Evolutionary conservation across 2,329 filamentous ascomycete genomes (phyloP), one percentile per base, ranked within the genome.

Genomic region (Apiospora marii): DNA sequence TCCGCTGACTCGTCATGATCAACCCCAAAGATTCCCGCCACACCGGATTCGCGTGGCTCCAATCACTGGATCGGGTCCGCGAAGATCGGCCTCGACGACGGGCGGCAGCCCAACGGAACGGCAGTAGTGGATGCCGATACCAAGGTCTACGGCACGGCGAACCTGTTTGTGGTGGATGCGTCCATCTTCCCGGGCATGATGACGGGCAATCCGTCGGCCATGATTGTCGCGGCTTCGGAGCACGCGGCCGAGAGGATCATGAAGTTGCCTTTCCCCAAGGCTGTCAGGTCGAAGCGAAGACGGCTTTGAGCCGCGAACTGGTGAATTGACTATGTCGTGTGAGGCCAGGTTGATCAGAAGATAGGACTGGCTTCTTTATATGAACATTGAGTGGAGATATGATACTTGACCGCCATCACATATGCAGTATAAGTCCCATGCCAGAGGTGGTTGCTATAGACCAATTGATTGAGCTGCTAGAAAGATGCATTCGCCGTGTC

Each of bases 111-210:
- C 19, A 83, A 83, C 61, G 90, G 90, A 19, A 86, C 84, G 8
- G 84, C 89, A 0, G 91, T 93, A 2, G 91, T 92, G 0, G 91
- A 92, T 75, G 79, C 85, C 14, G 84, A 92, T 80, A 88, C 90
- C 72, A 89, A 88, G 81, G 90, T 93, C 10, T 92, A 89, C 77
- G 91, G 91, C 48, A 92, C 89, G 0, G 89, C 92, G 76, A 92
- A 93, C 81, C 83, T 92, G 68, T 92, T 91, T 77, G 88, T 93
- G 22, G 89, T 93, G 4, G 91, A 93, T 76, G 91, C 89, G 0
- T 89, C 88, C 73, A 91, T 93, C 77, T 92, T 93, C 83, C 91
- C 92, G 0, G 92, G 92, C 74, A 89, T 93, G 76, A 86, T 91
- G 3, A 91, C 90, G 0, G 89, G 91, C 24, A 94, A 94, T 81